Base-by-base conservation (phyloP, 169 alveolate species). In the Eimeria necatrix region DNA sequence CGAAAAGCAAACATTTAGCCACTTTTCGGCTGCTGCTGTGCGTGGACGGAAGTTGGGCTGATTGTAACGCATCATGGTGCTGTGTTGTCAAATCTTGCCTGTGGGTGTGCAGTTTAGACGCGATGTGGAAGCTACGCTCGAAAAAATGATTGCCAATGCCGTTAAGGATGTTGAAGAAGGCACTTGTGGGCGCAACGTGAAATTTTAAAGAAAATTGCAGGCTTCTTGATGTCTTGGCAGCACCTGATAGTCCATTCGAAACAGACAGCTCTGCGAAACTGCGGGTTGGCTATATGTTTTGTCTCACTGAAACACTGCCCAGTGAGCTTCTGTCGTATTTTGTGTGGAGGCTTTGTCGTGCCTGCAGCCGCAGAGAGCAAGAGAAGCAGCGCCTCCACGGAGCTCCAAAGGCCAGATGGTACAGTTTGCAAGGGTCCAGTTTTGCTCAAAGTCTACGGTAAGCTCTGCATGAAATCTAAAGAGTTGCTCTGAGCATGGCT, bases 81-180 rank as follows among this genome's bases (percentile, higher is more conserved):
- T 74, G 41, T 46, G 7, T 16, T 74, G 14, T 16, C 16, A 14
- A 14, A 0, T 20, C 85, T 32, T 32, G 48, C n/a, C 41, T 46
- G 85, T 74, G 59, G 18, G 85, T 16, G 9, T 32, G 60, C 85
- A 74, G 85, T 74, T 74, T 74, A n/a, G 46, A 18, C 85, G 85
- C 7, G 85, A 74, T 10, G 32, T 16, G 48, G 85, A 53, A 3
- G 4, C 7, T 16, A 0, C 48, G 48, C 7, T 46, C 46, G 85
- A 74, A 74, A 59, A 74, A 32, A 6, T 74, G 56, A 1, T 48
- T 8, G 14, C 5, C 32, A 3, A 4, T 2, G 32, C 41, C 10
- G 32, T 74, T 24, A 5, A 4, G 4, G 61, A 74, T 16, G 41
- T 74, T 41, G 85, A 74, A 32, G 41, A 46, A 3, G 48, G 18